Conservation (phyloP, 2,329 filamentous ascomycete species). For the Neonectria hederae region DNA sequence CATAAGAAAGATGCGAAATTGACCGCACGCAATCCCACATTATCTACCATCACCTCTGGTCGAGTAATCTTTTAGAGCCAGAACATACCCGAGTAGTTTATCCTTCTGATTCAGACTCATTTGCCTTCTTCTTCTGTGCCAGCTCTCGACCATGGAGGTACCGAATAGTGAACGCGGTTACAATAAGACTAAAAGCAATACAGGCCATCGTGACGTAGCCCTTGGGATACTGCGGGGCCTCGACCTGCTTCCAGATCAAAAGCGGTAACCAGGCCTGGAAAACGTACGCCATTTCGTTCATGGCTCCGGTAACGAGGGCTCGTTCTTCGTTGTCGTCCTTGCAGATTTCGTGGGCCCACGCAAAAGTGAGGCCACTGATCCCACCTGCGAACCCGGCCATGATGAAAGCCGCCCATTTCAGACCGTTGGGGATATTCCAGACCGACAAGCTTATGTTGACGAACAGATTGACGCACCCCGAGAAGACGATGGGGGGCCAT, state of each 20-base stretch:
- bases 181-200: constrained; percentile 59
- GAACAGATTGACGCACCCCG: constrained; percentile 54
- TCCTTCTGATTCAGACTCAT: constrained; percentile 10
- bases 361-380: constrained; percentile 56
- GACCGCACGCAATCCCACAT: not conserved
- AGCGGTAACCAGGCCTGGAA: constrained; percentile 75
- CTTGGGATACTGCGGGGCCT: constrained; percentile 68
- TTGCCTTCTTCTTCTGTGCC: constrained; percentile 12
- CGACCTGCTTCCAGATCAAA: constrained; percentile 71
- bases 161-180: constrained; percentile 57
- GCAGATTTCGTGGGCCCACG: constrained; percentile 61
- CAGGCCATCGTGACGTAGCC: constrained; percentile 66
- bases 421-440: constrained; percentile 58
- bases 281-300: constrained; percentile 76
- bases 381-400: constrained; percentile 60
- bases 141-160: constrained; percentile 17
- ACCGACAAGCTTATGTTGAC: constrained; percentile 51
- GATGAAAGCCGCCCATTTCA: constrained; percentile 71
- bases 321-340: constrained; percentile 69
- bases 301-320: constrained; percentile 70
- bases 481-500: constrained; percentile 71
- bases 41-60: not conserved
- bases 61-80: too few species aligned
- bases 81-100: not conserved
- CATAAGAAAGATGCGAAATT: too few species aligned